A percentile compares a stretch with the other conserved stretches of the same genome.
phyloP scores from a whole-genome alignment of 2,329 filamentous ascomycete species.

The Diaporthe helianthi region DNA sequence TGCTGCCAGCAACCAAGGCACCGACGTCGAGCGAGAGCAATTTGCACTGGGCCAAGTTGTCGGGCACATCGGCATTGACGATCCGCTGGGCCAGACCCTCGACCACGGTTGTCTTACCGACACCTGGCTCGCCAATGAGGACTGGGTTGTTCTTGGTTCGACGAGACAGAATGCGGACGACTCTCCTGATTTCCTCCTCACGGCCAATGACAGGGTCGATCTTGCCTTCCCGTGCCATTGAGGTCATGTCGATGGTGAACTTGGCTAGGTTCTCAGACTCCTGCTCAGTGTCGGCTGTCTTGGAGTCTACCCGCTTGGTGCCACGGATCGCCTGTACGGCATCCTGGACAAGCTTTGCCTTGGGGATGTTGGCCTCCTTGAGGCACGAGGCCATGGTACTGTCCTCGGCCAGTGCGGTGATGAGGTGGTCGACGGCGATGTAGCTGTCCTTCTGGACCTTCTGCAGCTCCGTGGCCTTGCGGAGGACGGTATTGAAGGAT shows the following conservation, averaged over 20 bases:
- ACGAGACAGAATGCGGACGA: conserved; percentile 88
- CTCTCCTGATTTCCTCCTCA: conserved; percentile 93
- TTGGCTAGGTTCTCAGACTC: conserved; percentile 97
- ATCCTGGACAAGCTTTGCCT: conserved; percentile 86
- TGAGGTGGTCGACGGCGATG: conserved; percentile 94
- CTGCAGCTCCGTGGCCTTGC: conserved; percentile 85
- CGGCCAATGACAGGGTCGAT: conserved; percentile 96
- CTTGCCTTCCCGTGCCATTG: conserved; percentile 95
- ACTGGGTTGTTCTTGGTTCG: conserved; percentile 99
- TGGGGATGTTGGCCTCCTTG: conserved; percentile 88
- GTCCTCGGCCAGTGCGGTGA: conserved; percentile 85
- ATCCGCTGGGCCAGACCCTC: conserved; percentile 95
- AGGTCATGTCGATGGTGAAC: conserved; percentile 98
- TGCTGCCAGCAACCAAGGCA: conserved; percentile 93
- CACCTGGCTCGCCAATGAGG: conserved; percentile 96
- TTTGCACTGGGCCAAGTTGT: conserved; percentile 92
- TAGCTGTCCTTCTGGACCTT: conserved; percentile 98
- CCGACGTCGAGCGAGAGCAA: conserved; percentile 95
- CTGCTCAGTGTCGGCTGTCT: conserved; percentile 90
- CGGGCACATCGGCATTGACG: conserved; percentile 94
- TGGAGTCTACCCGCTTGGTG: conserved; percentile 91
- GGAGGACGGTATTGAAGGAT: conserved; percentile 80
- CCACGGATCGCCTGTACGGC: conserved; percentile 93
- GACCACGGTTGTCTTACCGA: conserved; percentile 97
- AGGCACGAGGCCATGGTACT: conserved; percentile 74